Percentiles rank a stretch among this genome's conserved stretches.
Evolutionary conservation across 192 early-diverging fungal genomes (phyloP).

Genomic region (Umbelopsis isabellina): DNA sequence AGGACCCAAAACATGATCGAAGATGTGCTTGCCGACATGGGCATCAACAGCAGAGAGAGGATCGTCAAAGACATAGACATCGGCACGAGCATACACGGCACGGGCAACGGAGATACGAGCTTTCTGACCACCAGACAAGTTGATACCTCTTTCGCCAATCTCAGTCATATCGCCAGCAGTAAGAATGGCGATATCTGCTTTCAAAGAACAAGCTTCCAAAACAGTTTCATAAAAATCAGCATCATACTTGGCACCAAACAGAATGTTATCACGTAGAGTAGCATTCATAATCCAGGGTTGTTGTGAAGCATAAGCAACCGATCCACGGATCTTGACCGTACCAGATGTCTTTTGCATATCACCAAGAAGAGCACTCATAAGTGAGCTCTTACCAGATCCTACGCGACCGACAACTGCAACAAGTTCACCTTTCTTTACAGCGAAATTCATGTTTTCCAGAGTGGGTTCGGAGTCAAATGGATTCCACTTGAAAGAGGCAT

Average conservation of each 20-base stretch:
- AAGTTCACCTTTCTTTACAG: conserved; percentile 41
- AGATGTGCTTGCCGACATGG: conserved; percentile 74
- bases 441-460: conserved; percentile 44
- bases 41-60: conserved; percentile 67
- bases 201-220: conserved; percentile 84
- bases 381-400: conserved; percentile 66
- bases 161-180: conserved; percentile 90
- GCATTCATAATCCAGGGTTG: conserved; percentile 96
- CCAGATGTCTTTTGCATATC: conserved; percentile 81
- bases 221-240: conserved; percentile 71
- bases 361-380: conserved; percentile 82
- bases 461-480: conserved; percentile 40
- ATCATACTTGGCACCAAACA: conserved; percentile 83
- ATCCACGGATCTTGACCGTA: conserved; percentile 63
- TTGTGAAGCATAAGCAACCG: conserved; percentile 78
- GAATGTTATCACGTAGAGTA: conserved; percentile 91
- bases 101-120: conserved; percentile 65
- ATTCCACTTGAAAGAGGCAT: conserved; percentile 62
- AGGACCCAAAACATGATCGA: conserved; percentile 87
- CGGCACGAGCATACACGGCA: conserved; percentile 88
- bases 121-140: conserved; percentile 92
- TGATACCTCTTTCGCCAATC: conserved; percentile 91
- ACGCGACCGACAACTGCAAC: conserved; percentile 50
- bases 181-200: conserved; percentile 85
- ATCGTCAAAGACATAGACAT: conserved; percentile 84